A percentile compares a stretch with the other conserved stretches of the same genome.
These are phyloP conservation scores for Jaapia argillacea DNA, from an alignment of 768 basidiomycete genomes.

Conservation along the genomic window DNA sequence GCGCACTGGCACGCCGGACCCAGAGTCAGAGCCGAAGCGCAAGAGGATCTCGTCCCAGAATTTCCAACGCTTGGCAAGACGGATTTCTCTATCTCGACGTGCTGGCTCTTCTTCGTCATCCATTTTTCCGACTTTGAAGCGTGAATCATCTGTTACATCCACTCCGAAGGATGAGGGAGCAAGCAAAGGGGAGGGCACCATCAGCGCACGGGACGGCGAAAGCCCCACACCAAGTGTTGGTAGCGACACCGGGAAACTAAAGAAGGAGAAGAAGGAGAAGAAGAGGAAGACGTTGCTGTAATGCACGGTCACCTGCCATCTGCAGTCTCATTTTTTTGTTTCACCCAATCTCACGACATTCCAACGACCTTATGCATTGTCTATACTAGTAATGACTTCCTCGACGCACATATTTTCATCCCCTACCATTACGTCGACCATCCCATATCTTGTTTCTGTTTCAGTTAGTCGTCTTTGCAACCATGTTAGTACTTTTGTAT, in stretches of 20 bases:
- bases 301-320: constrained; percentile 3
- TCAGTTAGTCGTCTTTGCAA: constrained; percentile 8
- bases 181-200: not conserved
- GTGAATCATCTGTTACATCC: constrained; percentile 29
- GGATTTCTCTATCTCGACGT: constrained; percentile 59
- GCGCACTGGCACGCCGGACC: constrained; percentile 64
- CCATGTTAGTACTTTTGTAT: too few relatives aligned
- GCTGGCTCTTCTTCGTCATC: constrained; percentile 38
- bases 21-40: constrained; percentile 65
- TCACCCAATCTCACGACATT: not conserved
- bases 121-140: constrained; percentile 46
- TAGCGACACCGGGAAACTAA: constrained; percentile 39
- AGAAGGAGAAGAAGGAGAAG: constrained; percentile 35
- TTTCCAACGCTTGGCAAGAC: constrained; percentile 70
- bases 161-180: constrained; percentile 2
- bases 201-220: constrained; percentile 21
- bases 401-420: not conserved
- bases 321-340: too few relatives aligned
- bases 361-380: not conserved
- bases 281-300: constrained; percentile 42
- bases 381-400: constrained; percentile 13
- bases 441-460: constrained; percentile 4
- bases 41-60: constrained; percentile 80
- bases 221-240: constrained; percentile 47
- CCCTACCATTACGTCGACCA: not conserved